Evolutionary conservation across 179 eudicot species (phyloP).

Genomic region (Silene noctiflora): DNA sequence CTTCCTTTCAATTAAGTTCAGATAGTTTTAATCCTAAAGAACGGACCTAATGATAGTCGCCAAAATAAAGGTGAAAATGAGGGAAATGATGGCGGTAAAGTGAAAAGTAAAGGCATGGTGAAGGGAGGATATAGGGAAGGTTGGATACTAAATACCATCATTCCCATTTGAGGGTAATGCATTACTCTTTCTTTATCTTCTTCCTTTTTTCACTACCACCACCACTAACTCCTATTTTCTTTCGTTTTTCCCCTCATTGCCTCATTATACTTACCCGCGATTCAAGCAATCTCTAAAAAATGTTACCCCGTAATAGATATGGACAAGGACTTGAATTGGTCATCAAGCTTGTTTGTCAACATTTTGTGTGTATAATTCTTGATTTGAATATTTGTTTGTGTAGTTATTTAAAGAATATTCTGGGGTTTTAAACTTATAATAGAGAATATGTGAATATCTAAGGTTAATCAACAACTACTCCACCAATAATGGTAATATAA

Average conservation of each 20-base stretch:
- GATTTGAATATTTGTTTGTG: neutral
- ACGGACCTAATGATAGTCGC: neutral
- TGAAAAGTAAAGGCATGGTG: neutral
- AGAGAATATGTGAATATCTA: conserved; percentile 10
- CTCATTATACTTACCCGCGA: neutral
- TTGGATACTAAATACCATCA: no score
- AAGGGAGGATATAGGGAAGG: neutral
- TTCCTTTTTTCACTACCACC: neutral
- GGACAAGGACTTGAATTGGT: no score
- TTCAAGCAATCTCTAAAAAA: neutral
- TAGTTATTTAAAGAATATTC: conserved; percentile 17
- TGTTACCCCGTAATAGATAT: neutral
- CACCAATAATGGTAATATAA: neutral
- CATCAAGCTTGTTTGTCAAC: no score
- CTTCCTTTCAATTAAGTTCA: neutral
- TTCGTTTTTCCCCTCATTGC: neutral
- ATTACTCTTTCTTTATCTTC: neutral
- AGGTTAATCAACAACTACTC: conserved; percentile 26
- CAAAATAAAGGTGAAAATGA: neutral
- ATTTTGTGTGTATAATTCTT: conserved; percentile 5
- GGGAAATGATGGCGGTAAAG: neutral
- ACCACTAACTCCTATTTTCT: neutral
- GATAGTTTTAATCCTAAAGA: neutral
- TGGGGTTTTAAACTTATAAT: neutral
- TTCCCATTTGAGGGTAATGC: neutral